Evolutionary conservation across 2,329 filamentous ascomycete genomes (phyloP), one percentile per base, ranked within the genome.

Genomic region (Phialemoniopsis sp.): DNA sequence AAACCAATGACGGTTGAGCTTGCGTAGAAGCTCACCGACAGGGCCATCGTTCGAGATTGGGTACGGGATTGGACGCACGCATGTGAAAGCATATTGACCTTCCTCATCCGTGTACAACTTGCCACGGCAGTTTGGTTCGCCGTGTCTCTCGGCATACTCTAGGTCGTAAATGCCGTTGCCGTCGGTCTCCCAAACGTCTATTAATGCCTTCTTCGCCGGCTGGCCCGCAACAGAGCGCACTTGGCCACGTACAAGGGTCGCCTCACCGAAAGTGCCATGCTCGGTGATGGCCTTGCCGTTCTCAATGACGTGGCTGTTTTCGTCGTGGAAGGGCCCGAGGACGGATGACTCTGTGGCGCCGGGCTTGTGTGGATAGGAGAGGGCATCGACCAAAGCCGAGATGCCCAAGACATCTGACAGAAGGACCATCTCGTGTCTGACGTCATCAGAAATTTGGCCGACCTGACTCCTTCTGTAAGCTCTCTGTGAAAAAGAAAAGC

Each of bases 101-200:
- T 79, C 57, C 2, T 62, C 50, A 46, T 82, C 77, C 40, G 70
- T 80, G 18, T 62, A 64, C 66, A 87, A 70, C 15, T 86, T 68
- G 17, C 78, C 80, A 29, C 83, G 64, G 2, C 82, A 81, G 60
- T 87, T 81, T 0, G 81, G 79, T 1, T 67, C 72, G 8, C 72
- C 61, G n/a, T n/a, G n/a, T 3, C 79, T 64, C 8, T 73, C 74
- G 0, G 73, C 66, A 52, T 86, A 78, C 57, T 89, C 85, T 32
- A 89, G 84, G 53, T 90, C 86, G 52, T 90, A 89, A 50, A 79
- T 77, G 7, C 86, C 86, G 13, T 80, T 76, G 8, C 74, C 79
- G 53, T 89, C 86, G 1, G 85, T 87, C 60, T 89, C 85, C 86
- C 86, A 90, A 34, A 89, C 78, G 57, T 89, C 85, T 40, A 89